These are phyloP conservation scores for Plasmodium yoelii DNA, from an alignment of 169 alveolate genomes.

Conservation along the genomic window DNA sequence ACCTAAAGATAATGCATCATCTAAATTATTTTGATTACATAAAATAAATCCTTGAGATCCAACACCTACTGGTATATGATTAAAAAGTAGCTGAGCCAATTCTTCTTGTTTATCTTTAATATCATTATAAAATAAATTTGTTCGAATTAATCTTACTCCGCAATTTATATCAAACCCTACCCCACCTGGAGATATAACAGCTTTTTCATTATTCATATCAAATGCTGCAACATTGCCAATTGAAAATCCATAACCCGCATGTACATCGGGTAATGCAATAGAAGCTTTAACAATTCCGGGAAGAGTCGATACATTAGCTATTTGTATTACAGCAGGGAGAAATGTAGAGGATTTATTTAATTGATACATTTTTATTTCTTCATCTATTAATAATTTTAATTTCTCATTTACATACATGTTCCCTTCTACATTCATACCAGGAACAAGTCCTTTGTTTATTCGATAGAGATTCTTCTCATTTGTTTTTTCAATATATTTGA, in stretches of 20 bases:
- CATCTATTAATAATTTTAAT: constrained; percentile 80
- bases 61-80: constrained; percentile 93
- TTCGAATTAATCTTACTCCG: constrained; percentile 89
- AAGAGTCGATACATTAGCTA: constrained; percentile 91
- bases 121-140: constrained; percentile 80
- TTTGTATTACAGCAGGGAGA: constrained; percentile 91
- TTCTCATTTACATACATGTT: constrained; percentile 85
- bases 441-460: constrained; percentile 87
- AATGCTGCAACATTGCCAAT: constrained; percentile 94
- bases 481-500: constrained; percentile 30
- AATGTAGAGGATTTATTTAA: constrained; percentile 82
- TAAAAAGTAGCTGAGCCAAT: constrained; percentile 88
- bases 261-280: constrained; percentile 91
- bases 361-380: constrained; percentile 82
- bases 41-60: constrained; percentile 89
- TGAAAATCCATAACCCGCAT: constrained; percentile 93
- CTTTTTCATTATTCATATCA: constrained; percentile 85
- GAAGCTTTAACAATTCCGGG: constrained; percentile 91
- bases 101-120: constrained; percentile 83
- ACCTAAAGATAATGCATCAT: constrained; percentile 88
- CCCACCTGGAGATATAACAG: constrained; percentile 93
- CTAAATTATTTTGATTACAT: constrained; percentile 79
- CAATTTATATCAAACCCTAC: constrained; percentile 94
- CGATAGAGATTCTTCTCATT: constrained; percentile 75
- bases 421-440: constrained; percentile 90